Base-by-base conservation (phyloP, 148 eudicot genomes). In the Silene conica region DNA sequence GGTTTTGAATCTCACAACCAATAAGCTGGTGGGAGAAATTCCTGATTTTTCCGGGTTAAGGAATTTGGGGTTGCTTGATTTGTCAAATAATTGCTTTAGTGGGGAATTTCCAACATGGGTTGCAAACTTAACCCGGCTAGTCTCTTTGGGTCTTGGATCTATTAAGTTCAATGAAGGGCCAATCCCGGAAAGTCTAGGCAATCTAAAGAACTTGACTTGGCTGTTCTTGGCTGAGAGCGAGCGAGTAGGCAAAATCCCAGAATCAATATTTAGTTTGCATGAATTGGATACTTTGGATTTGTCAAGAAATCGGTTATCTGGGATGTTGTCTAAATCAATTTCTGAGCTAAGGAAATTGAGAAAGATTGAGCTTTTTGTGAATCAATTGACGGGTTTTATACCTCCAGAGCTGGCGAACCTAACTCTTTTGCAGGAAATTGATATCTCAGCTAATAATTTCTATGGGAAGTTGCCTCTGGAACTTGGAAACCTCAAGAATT, bases 71-170 rank as follows among this genome's bases (percentile, higher is more conserved):
- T 45, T 74, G 73, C 87, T 95, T 11, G 97, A 92, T 85, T 15
- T 95, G 18, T 89, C 96, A 0, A 71, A 41, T 12, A 95, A 95
- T 80, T 78, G 67, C 77, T 92, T 92, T 26, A 79, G 86, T 0
- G 94, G 97, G 59, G 82, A 77, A 25, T 89, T 95, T 60, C 99
- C 99, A 3, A 11, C 41, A n/a, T 95, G 99, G 99, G 82, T 87
- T 61, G 85, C 76, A 28, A 87, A 80, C 52, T 78, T 92, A 80
- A 82, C 86, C 7, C 69, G 79, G 20, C 80, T 95, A 74, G 81
- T 80, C 63, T 80, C 82, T 10, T 72, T 94, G 73, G 90, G 85
- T 38, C 83, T 92, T 1, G 94, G 91, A 2, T 82, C 82, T 34
- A 95, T 85, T 72, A 66, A 76, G 14, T 92, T 75, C 31, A 79